Conservation (phyloP, 2,329 filamentous ascomycete species). For the Zymoseptoria ardabiliae region DNA sequence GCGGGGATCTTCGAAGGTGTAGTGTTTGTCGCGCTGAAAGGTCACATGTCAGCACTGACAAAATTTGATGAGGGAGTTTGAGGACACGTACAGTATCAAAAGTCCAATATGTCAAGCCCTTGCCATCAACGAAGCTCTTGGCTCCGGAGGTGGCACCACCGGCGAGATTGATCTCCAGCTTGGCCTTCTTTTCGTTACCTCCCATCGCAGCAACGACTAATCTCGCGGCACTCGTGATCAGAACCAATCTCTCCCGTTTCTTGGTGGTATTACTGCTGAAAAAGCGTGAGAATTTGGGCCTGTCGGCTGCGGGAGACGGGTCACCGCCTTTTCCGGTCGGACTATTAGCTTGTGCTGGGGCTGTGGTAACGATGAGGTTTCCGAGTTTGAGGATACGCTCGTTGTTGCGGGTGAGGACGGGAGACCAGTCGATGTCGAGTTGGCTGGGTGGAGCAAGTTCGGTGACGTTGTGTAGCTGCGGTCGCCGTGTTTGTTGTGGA, state of each 20-base stretch:
- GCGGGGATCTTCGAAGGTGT: slow-evolving; percentile 90
- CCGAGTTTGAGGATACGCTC: slow-evolving; percentile 92
- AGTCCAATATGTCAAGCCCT: slow-evolving; percentile 80
- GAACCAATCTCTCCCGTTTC: slow-evolving; percentile 85
- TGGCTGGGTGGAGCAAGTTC: slow-evolving; percentile 95
- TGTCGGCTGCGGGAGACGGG: slow-evolving; percentile 48
- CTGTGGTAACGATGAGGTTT: slow-evolving; percentile 76
- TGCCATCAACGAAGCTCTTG: slow-evolving; percentile 74
- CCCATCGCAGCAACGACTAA: slow-evolving; percentile 85
- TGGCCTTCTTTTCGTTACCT: slow-evolving; percentile 91
- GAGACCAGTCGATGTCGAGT: slow-evolving; percentile 97
- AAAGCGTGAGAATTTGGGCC: slow-evolving; percentile 83
- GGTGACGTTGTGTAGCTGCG: slow-evolving; percentile 76
- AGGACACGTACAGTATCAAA: slow-evolving; percentile 73
- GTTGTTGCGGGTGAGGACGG: slow-evolving; percentile 81
- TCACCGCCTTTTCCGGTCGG: slow-evolving; percentile 64
- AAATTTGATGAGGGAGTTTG: not conserved
- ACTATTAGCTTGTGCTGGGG: slow-evolving; percentile 63
- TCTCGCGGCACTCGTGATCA: slow-evolving; percentile 86
- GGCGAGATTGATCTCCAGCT: slow-evolving; percentile 79
- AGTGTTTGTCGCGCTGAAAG: slow-evolving; percentile 73
- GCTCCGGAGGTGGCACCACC: slow-evolving; percentile 60
- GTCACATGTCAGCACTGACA: slow-evolving; percentile 15
- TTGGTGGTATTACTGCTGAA: slow-evolving; percentile 88
- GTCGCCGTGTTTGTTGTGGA: slow-evolving; percentile 34